phyloP scores from a whole-genome alignment of 2,329 filamentous ascomycete genomes.

The Epicoccum nigrum region DNA sequence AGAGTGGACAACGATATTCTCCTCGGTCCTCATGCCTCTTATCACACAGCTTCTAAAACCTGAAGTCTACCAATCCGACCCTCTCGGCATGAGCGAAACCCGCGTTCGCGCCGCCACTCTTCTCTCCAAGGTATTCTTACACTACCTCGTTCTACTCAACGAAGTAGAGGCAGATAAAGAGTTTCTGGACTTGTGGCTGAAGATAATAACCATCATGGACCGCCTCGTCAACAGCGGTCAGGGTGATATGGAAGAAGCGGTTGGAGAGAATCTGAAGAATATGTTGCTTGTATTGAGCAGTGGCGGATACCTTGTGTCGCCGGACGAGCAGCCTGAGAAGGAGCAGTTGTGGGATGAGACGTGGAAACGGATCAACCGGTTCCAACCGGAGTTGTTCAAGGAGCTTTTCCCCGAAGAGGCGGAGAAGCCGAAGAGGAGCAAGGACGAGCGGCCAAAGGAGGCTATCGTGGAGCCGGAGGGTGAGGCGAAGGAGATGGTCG shows the following conservation, averaged over 20 bases:
- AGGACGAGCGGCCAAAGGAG: constrained; percentile 24
- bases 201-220: constrained; percentile 93
- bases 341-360: constrained; percentile 67
- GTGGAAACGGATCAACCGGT: constrained; percentile 63
- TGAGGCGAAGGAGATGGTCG: constrained; percentile 7
- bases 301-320: constrained; percentile 80
- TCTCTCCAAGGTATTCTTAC: constrained; percentile 92
- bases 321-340: constrained; percentile 58
- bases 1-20: constrained; percentile 95
- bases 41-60: constrained; percentile 88
- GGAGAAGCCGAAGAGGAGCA: constrained; percentile 36
- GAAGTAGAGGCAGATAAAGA: constrained; percentile 87
- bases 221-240: constrained; percentile 95
- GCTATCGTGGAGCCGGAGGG: constrained; percentile 1
- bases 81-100: constrained; percentile 93
- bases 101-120: constrained; percentile 88
- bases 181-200: constrained; percentile 89
- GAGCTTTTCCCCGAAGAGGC: constrained; percentile 63
- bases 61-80: constrained; percentile 90
- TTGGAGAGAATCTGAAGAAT: constrained; percentile 94
- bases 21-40: constrained; percentile 89
- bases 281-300: constrained; percentile 94
- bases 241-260: constrained; percentile 92
- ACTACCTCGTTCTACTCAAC: constrained; percentile 84
- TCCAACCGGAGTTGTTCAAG: constrained; percentile 64